Evolutionary conservation across 129 eudicot genomes (phyloP).

Genomic region (Sambucus nigra): DNA sequence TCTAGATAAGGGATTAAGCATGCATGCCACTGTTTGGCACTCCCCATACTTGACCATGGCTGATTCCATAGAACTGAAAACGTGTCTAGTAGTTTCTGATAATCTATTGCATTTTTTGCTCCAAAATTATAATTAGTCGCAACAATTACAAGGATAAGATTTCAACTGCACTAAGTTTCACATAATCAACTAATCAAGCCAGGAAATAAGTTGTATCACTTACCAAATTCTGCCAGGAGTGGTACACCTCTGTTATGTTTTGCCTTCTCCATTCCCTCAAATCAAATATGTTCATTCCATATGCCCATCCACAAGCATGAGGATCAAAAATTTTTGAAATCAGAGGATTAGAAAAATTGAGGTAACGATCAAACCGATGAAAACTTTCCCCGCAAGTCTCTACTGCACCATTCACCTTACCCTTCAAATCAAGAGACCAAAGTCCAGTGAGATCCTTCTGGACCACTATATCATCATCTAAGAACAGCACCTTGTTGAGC

Average conservation of each 20-base stretch:
- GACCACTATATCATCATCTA: slow-evolving; percentile 95
- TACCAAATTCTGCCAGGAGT: slow-evolving; percentile 92
- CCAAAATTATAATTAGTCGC: too few species aligned
- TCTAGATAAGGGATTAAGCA: too few species aligned
- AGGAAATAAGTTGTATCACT: slow-evolving; percentile 6
- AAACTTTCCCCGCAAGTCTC: slow-evolving; percentile 94
- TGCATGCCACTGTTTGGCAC: too few species aligned
- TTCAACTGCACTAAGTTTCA: neutral
- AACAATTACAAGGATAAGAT: neutral
- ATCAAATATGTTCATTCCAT: slow-evolving; percentile 90
- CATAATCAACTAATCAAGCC: neutral
- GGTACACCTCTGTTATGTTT: slow-evolving; percentile 88
- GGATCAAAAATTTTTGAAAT: slow-evolving; percentile 80
- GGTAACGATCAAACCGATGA: slow-evolving; percentile 91
- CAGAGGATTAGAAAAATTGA: slow-evolving; percentile 83
- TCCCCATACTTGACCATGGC: too few species aligned
- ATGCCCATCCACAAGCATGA: slow-evolving; percentile 98
- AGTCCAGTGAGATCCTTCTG: slow-evolving; percentile 74
- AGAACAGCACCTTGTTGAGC: slow-evolving; percentile 69
- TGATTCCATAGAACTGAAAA: too few species aligned
- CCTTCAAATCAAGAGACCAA: slow-evolving; percentile 78
- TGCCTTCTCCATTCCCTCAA: slow-evolving; percentile 83
- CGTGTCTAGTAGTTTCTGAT: too few species aligned
- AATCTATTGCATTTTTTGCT: too few species aligned
- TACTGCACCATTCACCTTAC: slow-evolving; percentile 92